Conservation (phyloP, 768 basidiomycete species). For the Mycena capillaripes region DNA sequence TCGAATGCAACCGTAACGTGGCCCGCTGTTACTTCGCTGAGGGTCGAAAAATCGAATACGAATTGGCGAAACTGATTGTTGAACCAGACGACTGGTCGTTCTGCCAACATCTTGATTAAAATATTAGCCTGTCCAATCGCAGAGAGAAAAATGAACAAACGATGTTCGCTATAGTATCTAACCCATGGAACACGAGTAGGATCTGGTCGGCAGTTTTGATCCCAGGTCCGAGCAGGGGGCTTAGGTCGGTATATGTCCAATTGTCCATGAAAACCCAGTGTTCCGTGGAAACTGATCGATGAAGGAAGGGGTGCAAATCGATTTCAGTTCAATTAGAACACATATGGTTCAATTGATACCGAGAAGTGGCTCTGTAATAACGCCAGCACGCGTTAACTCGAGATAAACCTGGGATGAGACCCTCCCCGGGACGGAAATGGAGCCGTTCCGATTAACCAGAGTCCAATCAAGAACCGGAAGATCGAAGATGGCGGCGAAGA, state of each 20-base stretch:
- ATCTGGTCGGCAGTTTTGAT: constrained; percentile 42
- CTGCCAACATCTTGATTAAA: constrained; percentile 58
- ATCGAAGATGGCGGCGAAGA: constrained; percentile 50
- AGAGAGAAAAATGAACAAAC: constrained; percentile 40
- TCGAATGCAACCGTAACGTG: constrained; percentile 66
- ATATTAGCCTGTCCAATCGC: neutral
- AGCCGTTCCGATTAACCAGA: constrained; percentile 65
- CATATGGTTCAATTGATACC: constrained; percentile 63
- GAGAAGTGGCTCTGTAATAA: constrained; percentile 67
- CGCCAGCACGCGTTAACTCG: constrained; percentile 64
- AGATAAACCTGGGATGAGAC: constrained; percentile 69
- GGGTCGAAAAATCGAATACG: constrained; percentile 62
- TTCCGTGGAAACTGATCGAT: constrained; percentile 64
- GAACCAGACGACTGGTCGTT: constrained; percentile 68
- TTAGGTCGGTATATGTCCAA: constrained; percentile 70
- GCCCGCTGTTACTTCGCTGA: constrained; percentile 47
- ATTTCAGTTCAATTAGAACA: neutral
- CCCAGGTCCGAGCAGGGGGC: constrained; percentile 54
- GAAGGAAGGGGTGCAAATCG: constrained; percentile 1
- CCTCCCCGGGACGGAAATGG: constrained; percentile 64
- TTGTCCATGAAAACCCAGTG: constrained; percentile 70
- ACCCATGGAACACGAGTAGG: constrained; percentile 67
- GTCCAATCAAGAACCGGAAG: constrained; percentile 66
- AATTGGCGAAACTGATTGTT: constrained; percentile 72
- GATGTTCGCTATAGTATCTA: constrained; percentile 71